Base-by-base conservation (phyloP, 192 early-diverging fungal species). In the Obelidium mucronatum region DNA sequence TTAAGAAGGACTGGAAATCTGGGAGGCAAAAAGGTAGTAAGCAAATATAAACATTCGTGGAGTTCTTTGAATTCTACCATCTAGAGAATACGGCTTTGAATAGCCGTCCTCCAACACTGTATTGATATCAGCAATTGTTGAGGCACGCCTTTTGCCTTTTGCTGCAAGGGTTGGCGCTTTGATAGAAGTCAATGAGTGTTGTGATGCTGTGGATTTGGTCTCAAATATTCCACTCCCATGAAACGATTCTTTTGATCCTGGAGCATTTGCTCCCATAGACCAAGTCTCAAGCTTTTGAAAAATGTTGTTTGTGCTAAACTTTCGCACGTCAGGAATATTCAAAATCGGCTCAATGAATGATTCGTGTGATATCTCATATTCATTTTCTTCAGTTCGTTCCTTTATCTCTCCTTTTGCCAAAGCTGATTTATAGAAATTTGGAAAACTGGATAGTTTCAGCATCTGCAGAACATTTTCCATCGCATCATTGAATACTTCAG, bases 361-460 rank as follows among this genome's bases (percentile, higher is more conserved):
- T 13, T 59, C 56, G 31, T 59, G 6, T 13, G 31, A 24, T 15
- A 15, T n/a, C 51, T 52, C 51, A 6, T 24, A 22, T 6, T 59
- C 56, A 59, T 59, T 24, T 11, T 6, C 24, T 6, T 33, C 28
- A 19, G 48, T 40, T 37, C 55, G 26, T 13, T 24, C n/a, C 30
- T 59, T 60, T 34, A 22, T 11, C 40, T 75, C 36, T 0, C 40
- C 62, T 35, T 64, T 65, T 33, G 5, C 26, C 4, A 6, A 62
- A 28, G 79, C 79, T 15, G 28, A 13, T 62, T 80, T 80, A 35
- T 58, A 40, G 66, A 81, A 81, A 34, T 78, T 81, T 26, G 80
- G 80, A 48, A 81, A 81, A 40, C 67, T 67, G 5, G 68, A 73
- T 19, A 74, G 76, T 19, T 73, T 69, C 70, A 81, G 51, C 76